phyloP scores from a whole-genome alignment of 2,329 filamentous ascomycete species.

The Fonsecaea monophora region DNA sequence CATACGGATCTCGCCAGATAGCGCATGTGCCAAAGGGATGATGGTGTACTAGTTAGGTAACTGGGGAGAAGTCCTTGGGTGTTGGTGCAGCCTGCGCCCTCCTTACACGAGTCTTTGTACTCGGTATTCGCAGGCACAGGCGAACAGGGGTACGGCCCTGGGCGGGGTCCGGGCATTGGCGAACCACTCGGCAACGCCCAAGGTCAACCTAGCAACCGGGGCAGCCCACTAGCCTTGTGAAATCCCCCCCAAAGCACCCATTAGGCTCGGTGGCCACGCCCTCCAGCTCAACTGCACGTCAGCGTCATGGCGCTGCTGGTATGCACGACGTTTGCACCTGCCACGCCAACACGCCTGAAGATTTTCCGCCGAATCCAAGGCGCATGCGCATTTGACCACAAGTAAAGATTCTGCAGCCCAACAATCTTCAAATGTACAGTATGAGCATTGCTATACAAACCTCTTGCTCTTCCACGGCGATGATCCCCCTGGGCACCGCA shows the following conservation, averaged over 20 bases:
- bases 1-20: neutral
- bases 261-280: neutral
- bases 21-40: neutral
- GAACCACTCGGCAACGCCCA: neutral
- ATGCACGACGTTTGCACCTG: neutral
- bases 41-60: neutral
- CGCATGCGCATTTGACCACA: slow-evolving; percentile 8
- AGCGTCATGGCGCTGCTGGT: neutral
- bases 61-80: too few relatives aligned
- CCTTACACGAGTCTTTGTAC: too few relatives aligned
- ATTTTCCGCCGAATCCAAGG: neutral
- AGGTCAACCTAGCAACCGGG: neutral
- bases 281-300: slow-evolving; percentile 4
- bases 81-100: too few relatives aligned
- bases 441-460: neutral
- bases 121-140: neutral
- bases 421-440: neutral
- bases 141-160: neutral
- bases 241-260: neutral
- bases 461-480: neutral
- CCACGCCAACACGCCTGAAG: neutral
- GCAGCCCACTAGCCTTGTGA: neutral
- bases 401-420: slow-evolving; percentile 6
- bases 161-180: neutral
- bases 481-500: neutral